Evolutionary conservation across 441 rosid species (phyloP).

Genomic region (Manihot esculenta): DNA sequence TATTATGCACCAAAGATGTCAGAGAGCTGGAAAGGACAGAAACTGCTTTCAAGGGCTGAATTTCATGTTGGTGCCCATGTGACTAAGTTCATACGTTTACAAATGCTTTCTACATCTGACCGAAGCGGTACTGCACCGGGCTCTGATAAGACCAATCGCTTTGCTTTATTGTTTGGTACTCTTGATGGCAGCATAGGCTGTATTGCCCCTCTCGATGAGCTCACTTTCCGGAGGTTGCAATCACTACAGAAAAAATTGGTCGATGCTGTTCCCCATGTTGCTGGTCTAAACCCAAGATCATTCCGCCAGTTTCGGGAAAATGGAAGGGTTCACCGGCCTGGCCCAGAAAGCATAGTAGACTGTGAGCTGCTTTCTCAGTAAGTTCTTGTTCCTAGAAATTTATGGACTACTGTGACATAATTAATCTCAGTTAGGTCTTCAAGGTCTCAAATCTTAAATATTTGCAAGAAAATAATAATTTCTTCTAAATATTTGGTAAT

Average conservation of each 20-base stretch:
- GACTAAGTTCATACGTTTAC: constrained; percentile 84
- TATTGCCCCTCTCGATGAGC: constrained; percentile 93
- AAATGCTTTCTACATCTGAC: constrained; percentile 74
- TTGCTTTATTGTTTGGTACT: constrained; percentile 84
- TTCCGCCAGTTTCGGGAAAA: constrained; percentile 82
- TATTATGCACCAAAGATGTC: constrained; percentile 95
- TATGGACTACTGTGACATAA: not conserved
- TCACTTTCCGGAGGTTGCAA: constrained; percentile 94
- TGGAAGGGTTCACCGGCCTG: constrained; percentile 91
- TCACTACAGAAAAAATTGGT: constrained; percentile 88
- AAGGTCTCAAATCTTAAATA: not conserved
- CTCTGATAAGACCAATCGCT: constrained; percentile 91
- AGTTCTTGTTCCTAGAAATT: constrained; percentile 33
- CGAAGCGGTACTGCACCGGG: constrained; percentile 51
- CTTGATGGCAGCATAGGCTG: constrained; percentile 96
- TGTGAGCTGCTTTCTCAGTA: constrained; percentile 92
- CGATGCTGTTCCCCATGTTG: constrained; percentile 91
- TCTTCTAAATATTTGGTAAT: not conserved
- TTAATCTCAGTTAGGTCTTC: constrained; percentile 3
- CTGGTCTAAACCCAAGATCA: constrained; percentile 91
- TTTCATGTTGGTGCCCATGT: constrained; percentile 94
- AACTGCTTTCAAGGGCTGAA: constrained; percentile 94
- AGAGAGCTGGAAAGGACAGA: constrained; percentile 99
- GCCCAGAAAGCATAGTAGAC: constrained; percentile 96
- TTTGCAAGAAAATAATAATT: not conserved